These are phyloP conservation scores for Hymenoscyphus repandus DNA, from an alignment of 2,329 filamentous ascomycete genomes.

Conservation along the genomic window DNA sequence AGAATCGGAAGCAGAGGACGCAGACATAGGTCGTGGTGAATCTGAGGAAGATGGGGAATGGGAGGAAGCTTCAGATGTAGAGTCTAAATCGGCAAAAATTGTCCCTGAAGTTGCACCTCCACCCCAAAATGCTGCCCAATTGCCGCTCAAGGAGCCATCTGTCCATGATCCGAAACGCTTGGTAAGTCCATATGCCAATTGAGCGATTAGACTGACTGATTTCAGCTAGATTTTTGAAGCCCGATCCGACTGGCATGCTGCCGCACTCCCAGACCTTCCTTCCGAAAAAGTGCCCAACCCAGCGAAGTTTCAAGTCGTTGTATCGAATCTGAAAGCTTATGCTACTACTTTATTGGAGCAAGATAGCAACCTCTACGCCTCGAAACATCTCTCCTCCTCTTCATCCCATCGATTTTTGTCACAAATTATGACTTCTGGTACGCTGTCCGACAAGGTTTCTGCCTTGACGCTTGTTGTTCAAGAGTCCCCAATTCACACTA, in stretches of 20 bases:
- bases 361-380: slow-evolving; percentile 71
- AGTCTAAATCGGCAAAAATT: slow-evolving; percentile 22
- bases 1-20: slow-evolving; percentile 28
- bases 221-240: slow-evolving; percentile 49
- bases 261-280: slow-evolving; percentile 48
- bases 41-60: slow-evolving; percentile 33
- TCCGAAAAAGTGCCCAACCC: slow-evolving; percentile 39
- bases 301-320: slow-evolving; percentile 43
- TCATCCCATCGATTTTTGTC: slow-evolving; percentile 95
- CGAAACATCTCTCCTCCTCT: slow-evolving; percentile 66
- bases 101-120: slow-evolving; percentile 6
- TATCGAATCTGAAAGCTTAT: slow-evolving; percentile 61
- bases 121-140: slow-evolving; percentile 3
- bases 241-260: slow-evolving; percentile 63
- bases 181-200: slow-evolving; percentile 23
- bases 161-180: slow-evolving; percentile 29
- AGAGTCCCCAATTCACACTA: slow-evolving; percentile 91
- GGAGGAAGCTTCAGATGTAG: slow-evolving; percentile 32
- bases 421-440: slow-evolving; percentile 94
- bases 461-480: slow-evolving; percentile 91
- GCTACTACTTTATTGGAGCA: slow-evolving; percentile 69
- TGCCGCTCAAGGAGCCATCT: neutral
- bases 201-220: slow-evolving; percentile 25
- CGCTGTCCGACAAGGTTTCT: slow-evolving; percentile 93
- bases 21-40: slow-evolving; percentile 32